Percentiles rank a stretch among this genome's conserved stretches.
Conservation (phyloP, 495 filamentous ascomycete genomes). For the Peziza echinospora region DNA sequence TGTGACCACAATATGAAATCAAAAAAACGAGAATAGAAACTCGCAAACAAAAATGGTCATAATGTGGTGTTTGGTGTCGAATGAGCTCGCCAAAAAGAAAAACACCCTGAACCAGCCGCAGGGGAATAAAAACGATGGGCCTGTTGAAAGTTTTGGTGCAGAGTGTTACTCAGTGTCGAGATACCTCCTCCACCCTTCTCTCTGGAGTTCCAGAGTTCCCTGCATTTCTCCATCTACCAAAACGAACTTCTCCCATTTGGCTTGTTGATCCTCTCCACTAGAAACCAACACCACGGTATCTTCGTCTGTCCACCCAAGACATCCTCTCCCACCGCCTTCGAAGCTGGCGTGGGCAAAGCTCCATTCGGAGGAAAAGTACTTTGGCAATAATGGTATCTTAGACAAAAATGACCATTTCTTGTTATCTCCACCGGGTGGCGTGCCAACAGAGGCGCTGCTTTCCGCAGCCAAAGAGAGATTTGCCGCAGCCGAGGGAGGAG, state of each 20-base stretch:
- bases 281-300: conserved; percentile 15
- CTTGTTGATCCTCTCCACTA: conserved; percentile 12
- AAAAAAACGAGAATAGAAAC: too few relatives aligned
- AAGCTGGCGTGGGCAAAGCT: conserved; percentile 17
- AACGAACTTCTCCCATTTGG: conserved; percentile 20
- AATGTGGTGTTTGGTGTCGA: too few relatives aligned
- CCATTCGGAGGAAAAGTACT: conserved; percentile 20
- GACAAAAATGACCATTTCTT: conserved; percentile 15
- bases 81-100: too few relatives aligned
- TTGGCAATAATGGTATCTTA: conserved; percentile 16
- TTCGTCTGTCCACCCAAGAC: conserved; percentile 15
- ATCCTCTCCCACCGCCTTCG: conserved; percentile 16
- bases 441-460: conserved; percentile 1
- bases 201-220: conserved; percentile 20
- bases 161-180: conserved; percentile 16
- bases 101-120: too few relatives aligned
- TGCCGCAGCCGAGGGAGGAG: conserved; percentile 20
- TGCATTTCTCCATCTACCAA: not conserved
- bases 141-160: too few relatives aligned
- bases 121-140: too few relatives aligned
- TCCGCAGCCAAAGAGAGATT: conserved; percentile 15
- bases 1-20: too few relatives aligned
- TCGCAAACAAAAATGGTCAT: too few relatives aligned
- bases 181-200: conserved; percentile 20
- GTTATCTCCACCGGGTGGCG: conserved; percentile 9